phyloP scores from a whole-genome alignment of 768 basidiomycete species.

The Boletales sp. region DNA sequence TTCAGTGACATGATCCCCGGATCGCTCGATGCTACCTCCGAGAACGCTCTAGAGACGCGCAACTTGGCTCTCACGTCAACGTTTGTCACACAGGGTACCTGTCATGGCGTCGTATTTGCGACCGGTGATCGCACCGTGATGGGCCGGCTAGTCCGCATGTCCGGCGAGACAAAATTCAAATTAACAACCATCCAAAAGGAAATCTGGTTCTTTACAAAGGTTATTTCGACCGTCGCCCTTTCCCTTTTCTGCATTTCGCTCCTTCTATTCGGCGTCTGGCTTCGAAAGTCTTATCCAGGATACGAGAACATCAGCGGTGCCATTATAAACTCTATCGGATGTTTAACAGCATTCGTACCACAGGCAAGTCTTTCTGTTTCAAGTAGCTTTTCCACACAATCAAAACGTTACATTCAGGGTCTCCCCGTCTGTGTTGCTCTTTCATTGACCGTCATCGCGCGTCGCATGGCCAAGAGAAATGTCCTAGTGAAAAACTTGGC shows the following conservation, averaged over 20 bases:
- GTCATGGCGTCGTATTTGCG: conserved; percentile 40
- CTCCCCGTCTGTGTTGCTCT: conserved; percentile 45
- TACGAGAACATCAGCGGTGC: conserved; percentile 33
- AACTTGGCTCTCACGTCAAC: conserved; percentile 49
- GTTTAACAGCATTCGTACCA: conserved; percentile 40
- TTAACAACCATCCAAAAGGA: conserved; percentile 47
- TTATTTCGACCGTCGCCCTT: conserved; percentile 42
- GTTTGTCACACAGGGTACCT: conserved; percentile 40
- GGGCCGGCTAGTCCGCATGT: conserved; percentile 56
- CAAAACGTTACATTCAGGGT: conserved; percentile 21
- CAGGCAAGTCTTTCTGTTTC: conserved; percentile 22
- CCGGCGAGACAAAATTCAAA: conserved; percentile 43
- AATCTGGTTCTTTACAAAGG: conserved; percentile 51
- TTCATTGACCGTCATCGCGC: conserved; percentile 47
- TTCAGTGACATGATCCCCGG: conserved; percentile 42
- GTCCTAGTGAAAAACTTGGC: conserved; percentile 50
- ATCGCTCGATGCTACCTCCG: conserved; percentile 42
- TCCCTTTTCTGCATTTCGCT: conserved; percentile 40
- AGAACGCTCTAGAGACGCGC: conserved; percentile 46
- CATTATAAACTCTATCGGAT: conserved; percentile 39
- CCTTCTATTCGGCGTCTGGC: conserved; percentile 42
- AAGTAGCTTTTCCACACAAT: neutral
- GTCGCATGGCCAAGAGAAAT: conserved; percentile 45
- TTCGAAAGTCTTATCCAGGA: conserved; percentile 31
- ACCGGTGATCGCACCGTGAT: conserved; percentile 44